A percentile compares a stretch with the other conserved stretches of the same genome.
Evolutionary conservation across 345 rosid species (phyloP).

Genomic region (Durio zibethinus): DNA sequence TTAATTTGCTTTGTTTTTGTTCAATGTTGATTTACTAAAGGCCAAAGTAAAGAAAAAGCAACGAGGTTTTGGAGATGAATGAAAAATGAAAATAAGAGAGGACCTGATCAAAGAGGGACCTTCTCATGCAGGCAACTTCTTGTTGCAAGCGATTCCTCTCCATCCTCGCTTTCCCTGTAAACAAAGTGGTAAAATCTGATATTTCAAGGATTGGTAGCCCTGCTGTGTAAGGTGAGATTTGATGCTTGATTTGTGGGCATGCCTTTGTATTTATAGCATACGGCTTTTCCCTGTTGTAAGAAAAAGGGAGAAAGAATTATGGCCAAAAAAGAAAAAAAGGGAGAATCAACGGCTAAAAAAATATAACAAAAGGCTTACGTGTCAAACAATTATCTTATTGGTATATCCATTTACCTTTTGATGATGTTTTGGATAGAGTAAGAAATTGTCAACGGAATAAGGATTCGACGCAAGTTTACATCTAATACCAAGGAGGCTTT

Average conservation of each 20-base stretch:
- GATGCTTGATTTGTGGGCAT: background rate
- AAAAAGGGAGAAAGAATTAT: no score
- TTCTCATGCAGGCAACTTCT: slow-evolving; percentile 45
- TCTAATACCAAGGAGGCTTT: no score
- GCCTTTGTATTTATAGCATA: background rate
- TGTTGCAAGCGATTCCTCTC: slow-evolving; percentile 26
- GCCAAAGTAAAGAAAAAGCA: background rate
- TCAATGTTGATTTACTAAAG: background rate
- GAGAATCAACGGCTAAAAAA: background rate
- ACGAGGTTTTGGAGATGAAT: no score
- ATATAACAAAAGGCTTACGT: background rate
- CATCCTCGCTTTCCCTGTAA: slow-evolving; percentile 10
- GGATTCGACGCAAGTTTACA: background rate
- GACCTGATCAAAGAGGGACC: slow-evolving; percentile 75
- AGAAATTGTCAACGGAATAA: background rate
- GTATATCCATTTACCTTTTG: background rate
- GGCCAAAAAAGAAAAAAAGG: background rate
- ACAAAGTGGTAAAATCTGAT: no score
- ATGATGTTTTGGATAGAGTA: background rate
- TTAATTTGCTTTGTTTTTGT: background rate
- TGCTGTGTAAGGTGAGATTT: background rate
- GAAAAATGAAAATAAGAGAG: background rate
- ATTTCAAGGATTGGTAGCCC: background rate
- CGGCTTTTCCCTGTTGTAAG: background rate
- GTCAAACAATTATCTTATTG: background rate